Evolutionary conservation across 345 rosid genomes (phyloP), one percentile per base, ranked within the genome.

Genomic region (Anacardium occidentale): DNA sequence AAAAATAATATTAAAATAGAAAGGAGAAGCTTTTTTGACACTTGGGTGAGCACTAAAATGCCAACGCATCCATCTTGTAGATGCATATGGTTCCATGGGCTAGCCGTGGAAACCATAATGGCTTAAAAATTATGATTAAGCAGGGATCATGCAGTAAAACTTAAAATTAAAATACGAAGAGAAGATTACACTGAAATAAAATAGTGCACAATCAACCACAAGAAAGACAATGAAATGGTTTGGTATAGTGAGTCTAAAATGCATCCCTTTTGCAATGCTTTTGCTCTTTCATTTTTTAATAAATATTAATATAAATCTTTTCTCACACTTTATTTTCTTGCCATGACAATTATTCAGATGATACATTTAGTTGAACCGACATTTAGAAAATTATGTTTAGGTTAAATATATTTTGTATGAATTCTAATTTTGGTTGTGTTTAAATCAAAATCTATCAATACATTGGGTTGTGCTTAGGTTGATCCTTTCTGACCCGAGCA

Each of bases 161-260:
- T 1, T 12, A 5, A 11, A 29, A 11, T 57, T n/a, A 72, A 53
- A 3, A 29, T 29, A n/a, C n/a, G n/a, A n/a, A n/a, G n/a, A n/a
- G 52, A 65, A 51, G 32, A 40, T 51, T 64, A 32, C 26, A 15
- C 4, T n/a, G 51, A 14, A 17, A 50, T 52, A 68, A 14, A 57
- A 40, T 64, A 76, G 50, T 42, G 58, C 77, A 75, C 71, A 72
- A 45, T 80, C 64, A 73, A 79, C 77, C 80, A 77, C 85, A 73
- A 75, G 79, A 83, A 68, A 84, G 90, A 86, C 90, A 86, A 87
- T 64, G 78, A 73, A 59, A 78, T 42, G 66, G 84, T 87, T 1
- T 29, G 32, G 1, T 87, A 88, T 81, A 62, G 84, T 84, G 80
- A 86, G 80, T 75, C 77, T 57, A 85, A 88, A 88, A 83, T 86